A percentile compares a stretch with the other conserved stretches of the same genome.
These are phyloP conservation scores for Kodamaea sagamina DNA, from an alignment of 805 yeast species.

Conservation along the genomic window DNA sequence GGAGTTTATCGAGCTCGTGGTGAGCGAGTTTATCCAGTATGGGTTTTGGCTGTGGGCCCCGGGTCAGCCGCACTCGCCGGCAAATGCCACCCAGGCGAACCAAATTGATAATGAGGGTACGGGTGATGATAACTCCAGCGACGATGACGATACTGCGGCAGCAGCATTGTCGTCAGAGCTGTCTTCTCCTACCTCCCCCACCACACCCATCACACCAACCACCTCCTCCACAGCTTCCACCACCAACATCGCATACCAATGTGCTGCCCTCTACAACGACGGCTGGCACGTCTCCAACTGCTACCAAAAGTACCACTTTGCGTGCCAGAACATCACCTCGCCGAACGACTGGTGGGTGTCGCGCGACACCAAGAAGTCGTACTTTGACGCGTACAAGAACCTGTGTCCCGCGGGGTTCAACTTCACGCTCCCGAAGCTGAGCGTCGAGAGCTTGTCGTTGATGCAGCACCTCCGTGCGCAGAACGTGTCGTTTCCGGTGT, in stretches of 20 bases:
- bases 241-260: constrained; percentile 35
- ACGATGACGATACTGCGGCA: constrained; percentile 1
- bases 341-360: constrained; percentile 18
- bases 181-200: too few relatives aligned
- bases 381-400: constrained; percentile 44
- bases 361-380: constrained; percentile 23
- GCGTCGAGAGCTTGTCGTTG: constrained; percentile 34
- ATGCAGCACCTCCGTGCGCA: constrained; percentile 28
- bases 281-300: constrained; percentile 77
- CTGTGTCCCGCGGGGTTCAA: constrained; percentile 38
- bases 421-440: constrained; percentile 38
- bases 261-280: constrained; percentile 38
- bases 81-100: constrained; percentile 23
- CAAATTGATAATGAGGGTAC: constrained; percentile 1
- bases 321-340: constrained; percentile 52
- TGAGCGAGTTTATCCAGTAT: constrained; percentile 22
- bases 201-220: too few relatives aligned
- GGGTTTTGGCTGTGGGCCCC: constrained; percentile 77
- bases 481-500: constrained; percentile 43
- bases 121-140: constrained; percentile 2
- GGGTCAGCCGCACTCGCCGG: constrained; percentile 52
- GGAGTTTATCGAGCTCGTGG: background rate
- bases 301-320: constrained; percentile 49
- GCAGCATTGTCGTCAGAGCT: background rate
- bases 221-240: background rate